Percentiles rank a stretch among this genome's conserved stretches.
These are phyloP conservation scores for Boletus pseudo-olivaceus DNA, from an alignment of 768 basidiomycete genomes.

Conservation along the genomic window DNA sequence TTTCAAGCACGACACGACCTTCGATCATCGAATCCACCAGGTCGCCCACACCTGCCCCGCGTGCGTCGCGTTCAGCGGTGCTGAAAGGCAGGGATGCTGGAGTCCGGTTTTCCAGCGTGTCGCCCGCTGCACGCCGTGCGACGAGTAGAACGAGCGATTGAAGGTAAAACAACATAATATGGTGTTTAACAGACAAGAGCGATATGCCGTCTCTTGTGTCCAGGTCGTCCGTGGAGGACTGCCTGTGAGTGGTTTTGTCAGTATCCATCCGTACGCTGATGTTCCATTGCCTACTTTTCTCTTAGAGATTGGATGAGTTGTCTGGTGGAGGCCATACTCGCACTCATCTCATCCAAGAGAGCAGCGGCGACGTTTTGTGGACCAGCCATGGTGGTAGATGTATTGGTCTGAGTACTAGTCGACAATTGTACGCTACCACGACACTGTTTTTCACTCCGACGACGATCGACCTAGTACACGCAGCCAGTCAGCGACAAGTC, in stretches of 20 bases:
- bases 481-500: conserved; percentile 6
- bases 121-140: conserved; percentile 66
- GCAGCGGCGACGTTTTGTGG: conserved; percentile 20
- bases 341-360: conserved; percentile 53
- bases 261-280: not conserved
- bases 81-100: conserved; percentile 53
- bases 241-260: conserved; percentile 25
- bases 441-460: not conserved
- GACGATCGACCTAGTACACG: not conserved
- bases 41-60: conserved; percentile 67
- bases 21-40: conserved; percentile 78
- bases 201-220: conserved; percentile 82
- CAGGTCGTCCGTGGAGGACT: conserved; percentile 33
- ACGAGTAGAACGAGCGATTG: conserved; percentile 76
- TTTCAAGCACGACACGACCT: conserved; percentile 81
- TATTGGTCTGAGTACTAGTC: not conserved
- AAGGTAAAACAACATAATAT: conserved; percentile 79
- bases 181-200: conserved; percentile 82
- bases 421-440: conserved; percentile 1
- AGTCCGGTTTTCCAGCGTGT: conserved; percentile 51
- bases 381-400: conserved; percentile 17
- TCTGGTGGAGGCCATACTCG: conserved; percentile 59
- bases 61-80: conserved; percentile 42
- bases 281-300: conserved; percentile 44
- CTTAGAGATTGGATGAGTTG: conserved; percentile 51